Evolutionary conservation across 2,329 filamentous ascomycete genomes (phyloP).

Genomic region (Teratosphaeria nubilosa): DNA sequence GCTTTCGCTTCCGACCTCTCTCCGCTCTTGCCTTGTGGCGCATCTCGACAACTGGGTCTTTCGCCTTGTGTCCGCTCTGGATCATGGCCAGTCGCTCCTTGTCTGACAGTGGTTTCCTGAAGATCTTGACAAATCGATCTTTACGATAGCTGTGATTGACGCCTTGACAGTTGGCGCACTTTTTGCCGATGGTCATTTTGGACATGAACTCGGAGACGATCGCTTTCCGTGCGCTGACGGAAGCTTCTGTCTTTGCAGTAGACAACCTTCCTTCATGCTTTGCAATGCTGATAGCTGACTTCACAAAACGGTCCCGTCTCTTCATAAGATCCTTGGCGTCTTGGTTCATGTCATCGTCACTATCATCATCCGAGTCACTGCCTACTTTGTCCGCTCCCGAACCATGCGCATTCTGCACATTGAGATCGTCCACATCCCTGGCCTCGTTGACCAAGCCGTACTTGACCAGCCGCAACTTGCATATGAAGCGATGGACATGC

Average conservation of each 20-base stretch:
- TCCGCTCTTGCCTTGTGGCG: slow-evolving; percentile 32
- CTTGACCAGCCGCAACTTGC: slow-evolving; percentile 76
- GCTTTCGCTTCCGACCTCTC: slow-evolving; percentile 32
- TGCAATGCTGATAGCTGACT: slow-evolving; percentile 55
- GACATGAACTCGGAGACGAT: slow-evolving; percentile 75
- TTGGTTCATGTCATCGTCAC: slow-evolving; percentile 40
- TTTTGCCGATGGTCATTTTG: slow-evolving; percentile 57
- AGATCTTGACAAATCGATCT: slow-evolving; percentile 86
- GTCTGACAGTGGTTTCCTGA: slow-evolving; percentile 64
- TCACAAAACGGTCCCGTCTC: slow-evolving; percentile 59
- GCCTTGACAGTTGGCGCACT: slow-evolving; percentile 58
- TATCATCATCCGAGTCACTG: slow-evolving; percentile 6
- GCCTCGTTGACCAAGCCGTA: slow-evolving; percentile 69
- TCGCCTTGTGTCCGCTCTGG: slow-evolving; percentile 54
- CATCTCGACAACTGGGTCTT: slow-evolving; percentile 59
- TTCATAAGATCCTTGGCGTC: slow-evolving; percentile 47
- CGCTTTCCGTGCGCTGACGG: slow-evolving; percentile 62
- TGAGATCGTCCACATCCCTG: slow-evolving; percentile 38
- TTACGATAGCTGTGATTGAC: slow-evolving; percentile 79
- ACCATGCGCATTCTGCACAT: slow-evolving; percentile 16
- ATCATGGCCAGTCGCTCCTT: slow-evolving; percentile 74
- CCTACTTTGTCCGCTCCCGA: slow-evolving; percentile 25
- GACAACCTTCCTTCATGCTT: slow-evolving; percentile 36
- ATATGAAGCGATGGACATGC: slow-evolving; percentile 67
- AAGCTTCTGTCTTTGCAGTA: slow-evolving; percentile 69